Conservation (phyloP, 2,329 filamentous ascomycete species). For the Nothophoma quercina region DNA sequence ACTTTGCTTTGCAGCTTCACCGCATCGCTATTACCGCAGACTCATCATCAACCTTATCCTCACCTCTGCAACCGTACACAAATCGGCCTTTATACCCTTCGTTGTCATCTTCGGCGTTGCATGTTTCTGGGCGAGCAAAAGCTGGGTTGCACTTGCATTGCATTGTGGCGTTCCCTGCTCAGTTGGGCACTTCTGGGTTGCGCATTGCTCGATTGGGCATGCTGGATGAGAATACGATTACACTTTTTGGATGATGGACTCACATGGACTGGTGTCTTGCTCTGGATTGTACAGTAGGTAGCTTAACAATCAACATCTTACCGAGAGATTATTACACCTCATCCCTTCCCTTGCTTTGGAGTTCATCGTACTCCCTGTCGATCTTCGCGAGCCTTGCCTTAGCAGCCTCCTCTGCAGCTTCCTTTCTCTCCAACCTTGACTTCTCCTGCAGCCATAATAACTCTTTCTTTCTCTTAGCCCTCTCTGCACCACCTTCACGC, state of each 20-base stretch:
- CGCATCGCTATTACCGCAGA: background rate
- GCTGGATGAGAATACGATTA: conserved; percentile 1
- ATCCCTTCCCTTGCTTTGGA: background rate
- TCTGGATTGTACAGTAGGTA: conserved; percentile 10
- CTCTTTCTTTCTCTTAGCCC: background rate
- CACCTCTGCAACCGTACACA: background rate
- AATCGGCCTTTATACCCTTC: conserved; percentile 9
- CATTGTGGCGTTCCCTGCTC: conserved; percentile 4
- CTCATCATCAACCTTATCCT: conserved; percentile 2
- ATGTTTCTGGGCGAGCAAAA: conserved; percentile 8
- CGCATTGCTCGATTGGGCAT: background rate
- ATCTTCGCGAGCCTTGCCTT: background rate
- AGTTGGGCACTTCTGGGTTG: background rate
- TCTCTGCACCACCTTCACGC: background rate
- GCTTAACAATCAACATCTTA: conserved; percentile 1
- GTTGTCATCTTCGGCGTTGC: conserved; percentile 7
- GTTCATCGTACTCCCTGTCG: background rate
- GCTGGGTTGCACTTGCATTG: conserved; percentile 10
- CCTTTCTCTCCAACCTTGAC: background rate
- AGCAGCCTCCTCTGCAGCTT: background rate
- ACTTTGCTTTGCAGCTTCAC: background rate
- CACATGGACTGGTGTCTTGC: conserved; percentile 1
- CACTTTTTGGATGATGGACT: background rate
- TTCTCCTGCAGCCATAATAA: background rate
- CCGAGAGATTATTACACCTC: background rate